These are phyloP conservation scores for Paraphoma sp. DNA, from an alignment of 2,329 filamentous ascomycete species.

Conservation along the genomic window DNA sequence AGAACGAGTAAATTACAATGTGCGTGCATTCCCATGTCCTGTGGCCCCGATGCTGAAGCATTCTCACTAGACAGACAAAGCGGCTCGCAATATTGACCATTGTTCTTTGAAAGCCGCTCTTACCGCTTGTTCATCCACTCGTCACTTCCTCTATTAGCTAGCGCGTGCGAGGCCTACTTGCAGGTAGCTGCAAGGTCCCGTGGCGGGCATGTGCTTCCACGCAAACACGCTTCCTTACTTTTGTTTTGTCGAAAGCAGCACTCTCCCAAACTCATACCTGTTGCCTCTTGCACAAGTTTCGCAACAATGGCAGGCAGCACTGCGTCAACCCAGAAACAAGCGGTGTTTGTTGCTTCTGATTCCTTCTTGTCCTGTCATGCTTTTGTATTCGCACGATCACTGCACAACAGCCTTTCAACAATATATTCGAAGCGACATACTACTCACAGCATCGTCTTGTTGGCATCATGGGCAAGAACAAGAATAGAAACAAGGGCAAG, in stretches of 20 bases:
- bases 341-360: slow-evolving; percentile 1
- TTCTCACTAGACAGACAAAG: too few species aligned
- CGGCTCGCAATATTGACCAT: too few species aligned
- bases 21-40: too few species aligned
- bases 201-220: slow-evolving; percentile 2
- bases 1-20: too few species aligned
- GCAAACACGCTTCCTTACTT: background rate
- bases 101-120: too few species aligned
- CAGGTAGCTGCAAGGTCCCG: slow-evolving; percentile 8
- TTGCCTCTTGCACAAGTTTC: background rate
- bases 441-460: slow-evolving; percentile 26
- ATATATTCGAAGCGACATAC: slow-evolving; percentile 32
- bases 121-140: too few species aligned
- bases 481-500: slow-evolving; percentile 11
- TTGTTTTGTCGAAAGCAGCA: background rate
- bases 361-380: slow-evolving; percentile 4
- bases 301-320: slow-evolving; percentile 12
- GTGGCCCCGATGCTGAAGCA: too few species aligned
- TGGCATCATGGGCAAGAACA: slow-evolving; percentile 26
- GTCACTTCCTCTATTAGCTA: background rate
- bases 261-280: background rate
- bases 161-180: background rate
- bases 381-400: slow-evolving; percentile 19
- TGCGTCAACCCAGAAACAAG: background rate
- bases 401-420: slow-evolving; percentile 29